These are phyloP conservation scores for Larix sibirica DNA, from an alignment of 83 land plant genomes.

Conservation along the genomic window DNA sequence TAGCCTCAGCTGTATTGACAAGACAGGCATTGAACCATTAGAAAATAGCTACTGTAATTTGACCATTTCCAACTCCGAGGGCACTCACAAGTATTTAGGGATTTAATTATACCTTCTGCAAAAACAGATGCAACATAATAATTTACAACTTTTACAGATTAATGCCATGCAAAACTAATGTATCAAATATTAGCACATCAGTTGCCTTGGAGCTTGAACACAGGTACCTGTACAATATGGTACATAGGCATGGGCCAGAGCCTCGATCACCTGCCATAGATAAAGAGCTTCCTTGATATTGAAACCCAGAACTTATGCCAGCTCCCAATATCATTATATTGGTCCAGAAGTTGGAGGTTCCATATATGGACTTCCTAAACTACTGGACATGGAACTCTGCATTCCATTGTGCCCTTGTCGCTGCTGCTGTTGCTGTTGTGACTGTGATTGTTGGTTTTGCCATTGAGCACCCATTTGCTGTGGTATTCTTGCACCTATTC, in stretches of 20 bases:
- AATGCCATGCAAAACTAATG: not conserved
- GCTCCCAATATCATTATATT: conserved; percentile 21
- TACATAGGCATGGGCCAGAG: conserved; percentile 9
- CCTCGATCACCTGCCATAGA: conserved; percentile 12
- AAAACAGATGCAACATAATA: not conserved
- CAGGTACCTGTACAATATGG: conserved; percentile 15
- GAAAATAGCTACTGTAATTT: not conserved
- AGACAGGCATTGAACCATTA: not conserved
- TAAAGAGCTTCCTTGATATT: conserved; percentile 14
- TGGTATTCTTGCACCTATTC: conserved; percentile 16
- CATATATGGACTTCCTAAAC: conserved; percentile 25
- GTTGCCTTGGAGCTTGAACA: not conserved
- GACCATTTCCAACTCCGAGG: not conserved
- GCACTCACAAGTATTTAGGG: not conserved
- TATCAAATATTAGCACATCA: not conserved
- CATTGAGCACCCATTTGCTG: conserved; percentile 19
- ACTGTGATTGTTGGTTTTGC: conserved; percentile 2
- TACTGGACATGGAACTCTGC: not conserved
- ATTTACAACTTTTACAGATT: not conserved
- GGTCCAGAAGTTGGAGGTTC: conserved; percentile 29
- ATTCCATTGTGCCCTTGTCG: conserved; percentile 12
- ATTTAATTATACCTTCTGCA: not conserved
- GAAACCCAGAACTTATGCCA: not conserved
- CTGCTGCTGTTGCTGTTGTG: conserved; percentile 21
- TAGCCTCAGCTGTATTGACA: conserved; percentile 17